These are phyloP conservation scores for Euclidium syriacum DNA, from an alignment of 345 rosid species.

Conservation along the genomic window DNA sequence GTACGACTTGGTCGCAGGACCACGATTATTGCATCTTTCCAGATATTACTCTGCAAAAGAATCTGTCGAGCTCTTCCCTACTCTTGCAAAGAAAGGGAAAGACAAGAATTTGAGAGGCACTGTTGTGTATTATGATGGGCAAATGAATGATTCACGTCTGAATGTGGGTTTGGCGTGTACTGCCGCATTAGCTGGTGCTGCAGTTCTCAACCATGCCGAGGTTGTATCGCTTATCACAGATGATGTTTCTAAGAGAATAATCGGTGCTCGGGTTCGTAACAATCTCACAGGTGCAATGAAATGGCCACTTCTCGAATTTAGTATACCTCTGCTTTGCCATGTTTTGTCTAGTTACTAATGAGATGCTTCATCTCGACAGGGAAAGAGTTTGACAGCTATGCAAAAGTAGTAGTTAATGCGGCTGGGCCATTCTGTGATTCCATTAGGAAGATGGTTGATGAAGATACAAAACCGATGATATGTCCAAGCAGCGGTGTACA, in stretches of 20 bases:
- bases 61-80: slow-evolving; percentile 84
- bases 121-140: slow-evolving; percentile 96
- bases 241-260: slow-evolving; percentile 45
- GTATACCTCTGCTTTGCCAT: neutral
- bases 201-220: slow-evolving; percentile 95
- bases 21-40: slow-evolving; percentile 71
- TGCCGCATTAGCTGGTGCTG: slow-evolving; percentile 91
- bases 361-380: slow-evolving; percentile 40
- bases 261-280: slow-evolving; percentile 89
- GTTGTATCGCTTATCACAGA: slow-evolving; percentile 74
- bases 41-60: slow-evolving; percentile 86
- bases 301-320: neutral
- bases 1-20: slow-evolving; percentile 96
- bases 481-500: slow-evolving; percentile 98
- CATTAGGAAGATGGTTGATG: slow-evolving; percentile 73
- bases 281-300: slow-evolving; percentile 65
- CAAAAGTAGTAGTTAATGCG: slow-evolving; percentile 88
- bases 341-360: neutral
- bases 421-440: slow-evolving; percentile 97
- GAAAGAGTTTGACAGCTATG: slow-evolving; percentile 75
- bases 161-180: slow-evolving; percentile 88
- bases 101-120: slow-evolving; percentile 71
- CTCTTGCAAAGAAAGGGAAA: slow-evolving; percentile 76
- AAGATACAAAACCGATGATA: slow-evolving; percentile 65
- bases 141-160: slow-evolving; percentile 95